These are phyloP conservation scores for Polygonum aviculare DNA, from an alignment of 148 eudicot genomes.

Conservation along the genomic window DNA sequence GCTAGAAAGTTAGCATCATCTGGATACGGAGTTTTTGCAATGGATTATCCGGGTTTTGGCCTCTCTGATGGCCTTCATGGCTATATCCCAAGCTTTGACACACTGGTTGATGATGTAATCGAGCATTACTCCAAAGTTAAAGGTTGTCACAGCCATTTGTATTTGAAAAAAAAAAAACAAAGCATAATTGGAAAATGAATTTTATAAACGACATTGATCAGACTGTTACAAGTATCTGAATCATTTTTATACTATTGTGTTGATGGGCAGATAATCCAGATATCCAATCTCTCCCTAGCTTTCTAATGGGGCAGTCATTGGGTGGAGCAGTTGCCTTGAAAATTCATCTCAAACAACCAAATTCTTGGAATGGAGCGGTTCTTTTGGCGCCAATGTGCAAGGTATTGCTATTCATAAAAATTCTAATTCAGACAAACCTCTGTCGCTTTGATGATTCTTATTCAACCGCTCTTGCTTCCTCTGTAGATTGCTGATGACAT, in stretches of 20 bases:
- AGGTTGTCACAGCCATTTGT: constrained; percentile 28
- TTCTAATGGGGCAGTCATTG: constrained; percentile 90
- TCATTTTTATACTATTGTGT: background rate
- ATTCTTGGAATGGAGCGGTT: constrained; percentile 82
- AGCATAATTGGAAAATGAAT: background rate
- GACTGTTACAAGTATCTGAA: background rate
- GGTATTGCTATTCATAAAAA: constrained; percentile 29
- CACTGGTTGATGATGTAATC: constrained; percentile 71
- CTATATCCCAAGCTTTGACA: constrained; percentile 69
- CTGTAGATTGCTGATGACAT: constrained; percentile 89
- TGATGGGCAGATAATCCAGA: constrained; percentile 58
- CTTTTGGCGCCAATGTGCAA: constrained; percentile 99
- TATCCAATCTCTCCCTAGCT: constrained; percentile 42
- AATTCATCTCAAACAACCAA: constrained; percentile 79
- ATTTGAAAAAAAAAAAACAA: background rate
- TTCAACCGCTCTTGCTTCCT: constrained; percentile 5
- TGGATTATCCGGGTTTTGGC: constrained; percentile 99
- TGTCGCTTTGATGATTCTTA: background rate
- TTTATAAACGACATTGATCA: background rate
- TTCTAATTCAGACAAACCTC: background rate
- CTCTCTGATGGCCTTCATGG: constrained; percentile 97
- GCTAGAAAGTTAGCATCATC: constrained; percentile 78
- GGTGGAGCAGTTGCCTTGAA: constrained; percentile 95
- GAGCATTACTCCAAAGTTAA: constrained; percentile 66
- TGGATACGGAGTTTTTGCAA: constrained; percentile 84